phyloP scores from a whole-genome alignment of 2,329 filamentous ascomycete species.

The Grosmannia huntii region DNA sequence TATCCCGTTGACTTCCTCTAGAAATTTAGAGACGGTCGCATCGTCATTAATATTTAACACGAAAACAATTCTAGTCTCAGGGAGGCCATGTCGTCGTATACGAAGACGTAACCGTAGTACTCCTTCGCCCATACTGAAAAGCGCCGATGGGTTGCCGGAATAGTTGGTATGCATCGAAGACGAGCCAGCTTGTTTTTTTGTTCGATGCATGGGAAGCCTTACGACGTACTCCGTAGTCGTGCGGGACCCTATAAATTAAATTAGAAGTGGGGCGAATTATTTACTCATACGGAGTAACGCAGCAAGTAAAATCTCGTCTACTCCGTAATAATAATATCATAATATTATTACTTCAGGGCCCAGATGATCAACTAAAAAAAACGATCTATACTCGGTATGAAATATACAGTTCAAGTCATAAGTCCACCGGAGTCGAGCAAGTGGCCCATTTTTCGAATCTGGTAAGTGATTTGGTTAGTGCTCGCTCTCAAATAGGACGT shows the following conservation, averaged over 20 bases:
- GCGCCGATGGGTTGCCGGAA: neutral
- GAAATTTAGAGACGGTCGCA: constrained; percentile 61
- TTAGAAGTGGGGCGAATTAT: neutral
- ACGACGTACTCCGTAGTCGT: too few relatives aligned
- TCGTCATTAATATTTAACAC: constrained; percentile 43
- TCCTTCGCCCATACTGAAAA: neutral
- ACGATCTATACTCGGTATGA: neutral
- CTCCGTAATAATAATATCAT: neutral
- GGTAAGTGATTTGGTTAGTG: neutral
- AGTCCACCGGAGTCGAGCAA: constrained; percentile 43
- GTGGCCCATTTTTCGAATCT: constrained; percentile 85
- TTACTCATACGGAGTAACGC: too few relatives aligned
- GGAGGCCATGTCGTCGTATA: constrained; percentile 61
- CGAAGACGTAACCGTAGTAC: constrained; percentile 61
- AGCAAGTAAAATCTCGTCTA: too few relatives aligned
- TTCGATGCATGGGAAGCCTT: neutral
- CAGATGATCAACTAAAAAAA: neutral
- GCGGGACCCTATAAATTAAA: neutral
- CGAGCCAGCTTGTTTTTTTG: neutral
- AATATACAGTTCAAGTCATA: neutral
- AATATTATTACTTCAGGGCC: neutral
- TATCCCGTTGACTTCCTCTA: constrained; percentile 66
- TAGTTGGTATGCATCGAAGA: neutral
- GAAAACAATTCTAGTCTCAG: constrained; percentile 62
- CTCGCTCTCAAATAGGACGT: neutral